phyloP scores from a whole-genome alignment of 1,139 yeast species.

The Yarrowia galli region DNA sequence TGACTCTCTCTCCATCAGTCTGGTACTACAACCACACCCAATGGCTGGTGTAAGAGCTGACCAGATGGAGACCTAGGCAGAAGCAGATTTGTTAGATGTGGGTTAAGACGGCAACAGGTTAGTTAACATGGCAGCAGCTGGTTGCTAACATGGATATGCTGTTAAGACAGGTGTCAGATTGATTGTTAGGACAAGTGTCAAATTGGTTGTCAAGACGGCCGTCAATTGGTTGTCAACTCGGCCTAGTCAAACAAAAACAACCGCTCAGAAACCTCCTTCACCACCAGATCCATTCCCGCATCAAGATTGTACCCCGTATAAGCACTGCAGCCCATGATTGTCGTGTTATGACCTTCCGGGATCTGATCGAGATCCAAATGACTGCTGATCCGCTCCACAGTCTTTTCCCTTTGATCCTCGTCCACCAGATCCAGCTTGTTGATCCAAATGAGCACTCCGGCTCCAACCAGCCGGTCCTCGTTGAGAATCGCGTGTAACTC shows the following conservation, averaged over 20 bases:
- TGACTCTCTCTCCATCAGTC: too few relatives aligned
- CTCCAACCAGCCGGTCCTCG: constrained; percentile 75
- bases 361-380: constrained; percentile 51
- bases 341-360: constrained; percentile 58
- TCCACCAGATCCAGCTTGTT: constrained; percentile 58
- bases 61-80: too few relatives aligned
- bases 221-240: too few relatives aligned
- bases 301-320: constrained; percentile 60
- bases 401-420: constrained; percentile 43
- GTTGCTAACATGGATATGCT: too few relatives aligned
- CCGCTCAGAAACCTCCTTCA: constrained; percentile 52
- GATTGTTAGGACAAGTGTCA: too few relatives aligned
- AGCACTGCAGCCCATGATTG: constrained; percentile 62
- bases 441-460: constrained; percentile 57
- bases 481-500: constrained; percentile 69
- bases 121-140: too few relatives aligned
- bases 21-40: too few relatives aligned
- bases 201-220: too few relatives aligned
- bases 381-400: constrained; percentile 43
- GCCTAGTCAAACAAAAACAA: constrained; percentile 51
- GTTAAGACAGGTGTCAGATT: too few relatives aligned
- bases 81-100: too few relatives aligned
- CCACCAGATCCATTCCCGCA: constrained; percentile 61
- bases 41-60: too few relatives aligned
- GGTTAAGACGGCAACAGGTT: too few relatives aligned